Evolutionary conservation across 768 basidiomycete genomes (phyloP), one percentile per base, ranked within the genome.

Genomic region (Glaciozyma antarctica): DNA sequence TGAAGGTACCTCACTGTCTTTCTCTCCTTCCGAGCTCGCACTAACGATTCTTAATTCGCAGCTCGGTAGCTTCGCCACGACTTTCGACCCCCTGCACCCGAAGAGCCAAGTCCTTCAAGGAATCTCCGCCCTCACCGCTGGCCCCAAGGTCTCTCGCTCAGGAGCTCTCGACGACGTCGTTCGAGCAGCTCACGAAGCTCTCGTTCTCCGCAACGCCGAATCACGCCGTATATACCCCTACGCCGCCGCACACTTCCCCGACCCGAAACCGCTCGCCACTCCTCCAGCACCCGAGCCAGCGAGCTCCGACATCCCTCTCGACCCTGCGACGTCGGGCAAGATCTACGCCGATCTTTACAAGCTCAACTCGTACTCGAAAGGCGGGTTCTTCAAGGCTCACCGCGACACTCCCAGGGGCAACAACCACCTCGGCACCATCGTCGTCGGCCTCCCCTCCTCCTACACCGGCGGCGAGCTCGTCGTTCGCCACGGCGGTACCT

Each of bases 371-470:
- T 61, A 44, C 54, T 52, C 43, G 21, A 13, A 5, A 19, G 64
- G 53, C 44, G 45, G 43, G 24, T 54, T 51, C 34, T 51, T 41
- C 43, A 44, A 67, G 65, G 61, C 62, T 64, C 62, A 59, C 17
- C 44, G 43, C 17, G 58, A 13, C 52, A 28, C 44, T 2, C 43
- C 44, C 17, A 45, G 19, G 21, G 30, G 4, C 44, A 26, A 47
- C 15, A 16, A 60, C 7, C 58, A 47, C 21, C 2, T 45, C 16
- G 51, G 51, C 5, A 52, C 51, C 16, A 21, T 52, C 51, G 16
- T 52, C 24, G n/a, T 52, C 51, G 21, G 51, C 24, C 51, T 52
- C 22, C 26, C 45, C 6, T 24, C 58, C 24, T 7, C 3, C 10
- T 47, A 22, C 44, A 6, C 17, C 17, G 44, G 58, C 22, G 58